phyloP scores from a whole-genome alignment of 768 basidiomycete species.

The Nevesoporus exiguus region DNA sequence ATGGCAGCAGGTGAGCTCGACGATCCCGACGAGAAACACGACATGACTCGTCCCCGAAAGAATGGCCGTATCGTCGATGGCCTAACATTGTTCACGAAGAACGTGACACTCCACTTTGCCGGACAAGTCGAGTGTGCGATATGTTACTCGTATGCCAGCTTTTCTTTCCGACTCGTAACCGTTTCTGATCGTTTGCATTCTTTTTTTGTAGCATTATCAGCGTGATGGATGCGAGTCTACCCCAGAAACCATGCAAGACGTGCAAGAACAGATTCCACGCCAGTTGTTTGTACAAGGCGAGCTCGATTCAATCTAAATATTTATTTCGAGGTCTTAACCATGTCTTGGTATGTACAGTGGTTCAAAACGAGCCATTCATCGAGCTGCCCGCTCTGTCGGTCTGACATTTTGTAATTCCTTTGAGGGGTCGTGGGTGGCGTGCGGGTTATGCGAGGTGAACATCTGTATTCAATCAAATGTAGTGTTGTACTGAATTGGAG shows the following conservation, averaged over 20 bases:
- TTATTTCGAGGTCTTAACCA: neutral
- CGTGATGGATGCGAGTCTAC: conserved; percentile 82
- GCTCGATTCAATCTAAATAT: conserved; percentile 11
- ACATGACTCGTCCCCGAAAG: conserved; percentile 37
- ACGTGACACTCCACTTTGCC: conserved; percentile 89
- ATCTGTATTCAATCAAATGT: neutral
- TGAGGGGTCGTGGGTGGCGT: neutral
- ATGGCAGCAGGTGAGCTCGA: conserved; percentile 69
- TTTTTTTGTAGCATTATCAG: conserved; percentile 72
- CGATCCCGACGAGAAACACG: neutral
- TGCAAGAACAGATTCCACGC: conserved; percentile 95
- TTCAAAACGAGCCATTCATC: conserved; percentile 87
- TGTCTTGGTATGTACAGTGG: conserved; percentile 56
- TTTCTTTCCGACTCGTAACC: neutral
- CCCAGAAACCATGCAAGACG: conserved; percentile 88
- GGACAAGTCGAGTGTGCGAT: conserved; percentile 97
- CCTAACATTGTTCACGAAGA: conserved; percentile 87
- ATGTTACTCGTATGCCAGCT: conserved; percentile 73
- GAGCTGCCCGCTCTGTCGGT: conserved; percentile 87
- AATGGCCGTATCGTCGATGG: conserved; percentile 90
- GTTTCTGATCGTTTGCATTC: neutral
- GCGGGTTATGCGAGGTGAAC: neutral
- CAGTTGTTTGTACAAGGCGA: conserved; percentile 83
- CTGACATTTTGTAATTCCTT: conserved; percentile 61
- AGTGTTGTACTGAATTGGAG: neutral